Conservation (phyloP, 129 eudicot species). For the Lactuca saligna region DNA sequence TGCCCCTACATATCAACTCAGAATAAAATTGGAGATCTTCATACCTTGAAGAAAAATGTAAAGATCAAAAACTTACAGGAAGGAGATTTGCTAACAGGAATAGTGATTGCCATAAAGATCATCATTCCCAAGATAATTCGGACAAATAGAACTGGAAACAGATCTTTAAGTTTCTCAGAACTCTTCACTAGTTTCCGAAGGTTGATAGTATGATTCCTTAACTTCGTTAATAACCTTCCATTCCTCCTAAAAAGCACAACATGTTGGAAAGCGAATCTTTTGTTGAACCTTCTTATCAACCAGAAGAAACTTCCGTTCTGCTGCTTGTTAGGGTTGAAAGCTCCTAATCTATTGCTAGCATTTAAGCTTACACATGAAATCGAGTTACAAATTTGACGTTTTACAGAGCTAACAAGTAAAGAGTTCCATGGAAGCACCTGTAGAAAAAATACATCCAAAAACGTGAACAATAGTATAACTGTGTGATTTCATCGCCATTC, state of each 20-base stretch:
- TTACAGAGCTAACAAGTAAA: constrained; percentile 26
- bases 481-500: constrained; percentile 2
- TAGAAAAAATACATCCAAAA: constrained; percentile 14
- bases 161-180: constrained; percentile 39
- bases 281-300: constrained; percentile 32
- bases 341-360: constrained; percentile 24
- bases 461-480: not conserved
- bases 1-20: constrained; percentile 51
- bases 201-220: constrained; percentile 36
- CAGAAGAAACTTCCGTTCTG: constrained; percentile 18
- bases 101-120: constrained; percentile 62
- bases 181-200: constrained; percentile 30
- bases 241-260: constrained; percentile 32
- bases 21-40: not conserved
- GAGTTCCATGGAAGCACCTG: constrained; percentile 52
- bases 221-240: constrained; percentile 30
- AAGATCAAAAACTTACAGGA: constrained; percentile 62
- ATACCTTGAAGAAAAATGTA: not conserved
- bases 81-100: constrained; percentile 57
- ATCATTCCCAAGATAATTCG: constrained; percentile 65
- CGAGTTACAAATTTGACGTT: constrained; percentile 32
- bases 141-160: constrained; percentile 34
- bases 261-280: constrained; percentile 22
- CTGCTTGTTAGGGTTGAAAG: constrained; percentile 15
- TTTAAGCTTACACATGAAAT: constrained; percentile 28